These are phyloP conservation scores for Pseudisothecium myosuroides DNA, from an alignment of 225 moss, liverwort and hornwort species.

Conservation along the genomic window DNA sequence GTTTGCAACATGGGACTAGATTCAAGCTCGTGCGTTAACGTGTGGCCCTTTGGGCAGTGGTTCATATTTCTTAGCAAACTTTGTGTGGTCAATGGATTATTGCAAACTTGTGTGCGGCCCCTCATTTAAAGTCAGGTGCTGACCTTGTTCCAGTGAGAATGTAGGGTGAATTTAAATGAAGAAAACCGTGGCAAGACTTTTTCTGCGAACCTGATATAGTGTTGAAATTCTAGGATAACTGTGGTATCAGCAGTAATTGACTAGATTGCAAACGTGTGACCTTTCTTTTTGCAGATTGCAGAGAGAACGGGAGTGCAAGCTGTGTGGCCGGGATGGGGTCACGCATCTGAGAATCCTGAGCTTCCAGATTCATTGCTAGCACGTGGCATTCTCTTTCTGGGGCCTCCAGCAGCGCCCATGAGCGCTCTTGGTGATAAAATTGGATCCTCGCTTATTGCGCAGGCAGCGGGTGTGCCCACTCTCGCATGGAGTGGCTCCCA, in stretches of 20 bases:
- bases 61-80: background rate
- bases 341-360: slow-evolving; percentile 85
- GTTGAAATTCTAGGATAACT: background rate
- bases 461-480: slow-evolving; percentile 96
- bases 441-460: slow-evolving; percentile 92
- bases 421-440: slow-evolving; percentile 92
- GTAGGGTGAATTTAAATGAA: background rate
- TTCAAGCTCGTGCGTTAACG: background rate
- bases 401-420: slow-evolving; percentile 97
- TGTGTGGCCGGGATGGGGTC: slow-evolving; percentile 99
- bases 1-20: background rate
- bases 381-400: slow-evolving; percentile 76
- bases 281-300: slow-evolving; percentile 46
- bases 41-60: background rate
- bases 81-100: background rate
- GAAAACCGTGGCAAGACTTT: background rate
- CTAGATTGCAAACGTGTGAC: background rate
- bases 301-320: slow-evolving; percentile 92
- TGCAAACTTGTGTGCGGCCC: background rate
- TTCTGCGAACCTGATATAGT: background rate
- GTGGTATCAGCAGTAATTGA: background rate
- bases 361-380: slow-evolving; percentile 74
- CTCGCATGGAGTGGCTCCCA: slow-evolving; percentile 93
- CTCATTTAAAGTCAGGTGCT: background rate
- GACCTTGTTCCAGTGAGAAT: background rate